Conservation (phyloP, 371 early-diverging fungal species). For the Funneliformis caledonium region DNA sequence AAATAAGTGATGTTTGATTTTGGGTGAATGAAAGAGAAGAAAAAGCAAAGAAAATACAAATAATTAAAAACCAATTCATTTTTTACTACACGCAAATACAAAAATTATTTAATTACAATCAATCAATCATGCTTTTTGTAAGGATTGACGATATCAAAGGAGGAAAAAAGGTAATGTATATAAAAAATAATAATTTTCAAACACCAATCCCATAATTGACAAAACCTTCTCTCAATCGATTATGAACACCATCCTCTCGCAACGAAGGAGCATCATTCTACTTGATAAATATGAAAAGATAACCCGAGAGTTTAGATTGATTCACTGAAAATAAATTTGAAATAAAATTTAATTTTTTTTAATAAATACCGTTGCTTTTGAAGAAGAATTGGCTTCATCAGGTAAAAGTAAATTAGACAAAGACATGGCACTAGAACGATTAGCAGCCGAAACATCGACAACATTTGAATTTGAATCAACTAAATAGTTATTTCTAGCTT, state of each 20-base stretch:
- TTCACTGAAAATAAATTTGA: too few species aligned
- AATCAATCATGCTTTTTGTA: background rate
- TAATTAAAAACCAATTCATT: background rate
- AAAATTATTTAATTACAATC: background rate
- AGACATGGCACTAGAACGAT: slow-evolving; percentile 38
- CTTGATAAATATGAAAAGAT: background rate
- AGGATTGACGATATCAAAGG: too few species aligned
- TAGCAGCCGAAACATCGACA: background rate
- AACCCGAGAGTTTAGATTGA: background rate
- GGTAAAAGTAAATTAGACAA: slow-evolving; percentile 38
- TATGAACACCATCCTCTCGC: background rate
- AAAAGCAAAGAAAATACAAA: background rate
- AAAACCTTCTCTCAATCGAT: background rate
- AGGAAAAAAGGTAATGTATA: background rate
- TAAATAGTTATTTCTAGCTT: slow-evolving; percentile 18
- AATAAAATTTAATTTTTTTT: background rate
- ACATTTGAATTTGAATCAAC: slow-evolving; percentile 3
- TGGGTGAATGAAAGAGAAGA: background rate
- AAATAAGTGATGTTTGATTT: background rate
- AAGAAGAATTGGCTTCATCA: slow-evolving; percentile 28
- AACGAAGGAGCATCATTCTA: background rate
- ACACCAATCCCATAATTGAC: background rate
- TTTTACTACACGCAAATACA: background rate
- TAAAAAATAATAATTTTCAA: background rate
- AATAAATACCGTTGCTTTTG: slow-evolving; percentile 32